Percentiles rank a stretch among this genome's conserved stretches.
Conservation (phyloP, 2,329 filamentous ascomycete species). For the Cryphonectria carpinicola region DNA sequence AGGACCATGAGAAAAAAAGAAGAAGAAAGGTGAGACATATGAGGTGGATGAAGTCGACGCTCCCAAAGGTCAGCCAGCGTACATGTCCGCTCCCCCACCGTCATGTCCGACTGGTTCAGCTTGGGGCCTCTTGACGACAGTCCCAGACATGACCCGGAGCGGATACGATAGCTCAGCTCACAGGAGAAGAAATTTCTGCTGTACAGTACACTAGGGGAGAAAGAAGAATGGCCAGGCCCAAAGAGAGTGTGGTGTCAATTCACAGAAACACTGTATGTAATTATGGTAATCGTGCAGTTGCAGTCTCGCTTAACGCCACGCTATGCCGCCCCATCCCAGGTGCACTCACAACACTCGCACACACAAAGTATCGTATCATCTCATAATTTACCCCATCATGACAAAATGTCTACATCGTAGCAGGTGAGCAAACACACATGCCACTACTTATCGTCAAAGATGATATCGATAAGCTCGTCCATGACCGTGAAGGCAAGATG, state of each 20-base stretch:
- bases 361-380: not conserved
- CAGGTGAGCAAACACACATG: not conserved
- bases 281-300: not conserved
- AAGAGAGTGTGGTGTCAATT: not conserved
- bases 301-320: slow-evolving; percentile 33
- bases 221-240: not conserved
- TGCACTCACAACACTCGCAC: not conserved
- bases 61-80: not conserved
- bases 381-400: slow-evolving; percentile 5
- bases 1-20: not conserved
- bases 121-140: not conserved
- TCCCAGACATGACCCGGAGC: not conserved
- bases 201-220: not conserved
- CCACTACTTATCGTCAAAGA: slow-evolving; percentile 56
- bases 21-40: not conserved
- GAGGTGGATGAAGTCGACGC: not conserved
- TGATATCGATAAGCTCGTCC: slow-evolving; percentile 68
- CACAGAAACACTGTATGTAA: not conserved
- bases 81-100: not conserved
- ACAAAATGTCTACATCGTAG: slow-evolving; percentile 9
- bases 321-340: slow-evolving; percentile 31
- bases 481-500: slow-evolving; percentile 73
- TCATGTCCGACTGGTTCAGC: not conserved
- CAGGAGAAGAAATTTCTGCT: not conserved
- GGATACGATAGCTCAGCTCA: not conserved